Percentiles rank a stretch among this genome's conserved stretches.
These are phyloP conservation scores for Haematococcus lacustris DNA, from an alignment of 139 green algal species.

Conservation along the genomic window DNA sequence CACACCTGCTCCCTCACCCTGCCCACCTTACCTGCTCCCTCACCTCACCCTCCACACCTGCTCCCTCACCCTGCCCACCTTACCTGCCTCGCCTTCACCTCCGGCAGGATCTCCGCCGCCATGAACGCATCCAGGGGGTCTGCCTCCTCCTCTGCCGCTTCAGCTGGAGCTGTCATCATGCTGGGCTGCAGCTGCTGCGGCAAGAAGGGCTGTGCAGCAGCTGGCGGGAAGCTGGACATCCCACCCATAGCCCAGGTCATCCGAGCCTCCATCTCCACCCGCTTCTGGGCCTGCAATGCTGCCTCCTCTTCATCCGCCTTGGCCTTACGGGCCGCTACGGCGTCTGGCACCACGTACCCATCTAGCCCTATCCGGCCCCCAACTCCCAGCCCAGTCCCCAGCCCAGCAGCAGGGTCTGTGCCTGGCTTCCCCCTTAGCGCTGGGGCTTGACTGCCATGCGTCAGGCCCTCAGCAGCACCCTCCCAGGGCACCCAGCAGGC, in stretches of 20 bases:
- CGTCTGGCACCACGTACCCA: conserved; percentile 8
- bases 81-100: conserved; percentile 55
- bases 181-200: no score
- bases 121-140: conserved; percentile 86
- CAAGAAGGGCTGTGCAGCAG: background rate
- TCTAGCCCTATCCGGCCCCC: background rate
- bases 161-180: background rate
- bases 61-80: no score
- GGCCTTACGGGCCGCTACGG: conserved; percentile 2
- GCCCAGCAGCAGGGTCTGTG: background rate
- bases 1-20: no score
- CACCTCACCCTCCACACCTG: no score
- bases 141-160: conserved; percentile 45
- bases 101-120: conserved; percentile 49
- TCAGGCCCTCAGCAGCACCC: conserved; percentile 1
- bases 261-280: background rate
- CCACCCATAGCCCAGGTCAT: background rate
- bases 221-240: background rate
- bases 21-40: no score
- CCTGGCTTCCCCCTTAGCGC: background rate
- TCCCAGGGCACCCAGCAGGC: conserved; percentile 21
- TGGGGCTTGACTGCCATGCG: background rate
- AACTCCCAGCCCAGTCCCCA: background rate
- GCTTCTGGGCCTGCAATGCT: background rate
- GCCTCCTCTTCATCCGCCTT: background rate